Base-by-base conservation (phyloP, 768 basidiomycete genomes). In the Phaeolepiota aurea region DNA sequence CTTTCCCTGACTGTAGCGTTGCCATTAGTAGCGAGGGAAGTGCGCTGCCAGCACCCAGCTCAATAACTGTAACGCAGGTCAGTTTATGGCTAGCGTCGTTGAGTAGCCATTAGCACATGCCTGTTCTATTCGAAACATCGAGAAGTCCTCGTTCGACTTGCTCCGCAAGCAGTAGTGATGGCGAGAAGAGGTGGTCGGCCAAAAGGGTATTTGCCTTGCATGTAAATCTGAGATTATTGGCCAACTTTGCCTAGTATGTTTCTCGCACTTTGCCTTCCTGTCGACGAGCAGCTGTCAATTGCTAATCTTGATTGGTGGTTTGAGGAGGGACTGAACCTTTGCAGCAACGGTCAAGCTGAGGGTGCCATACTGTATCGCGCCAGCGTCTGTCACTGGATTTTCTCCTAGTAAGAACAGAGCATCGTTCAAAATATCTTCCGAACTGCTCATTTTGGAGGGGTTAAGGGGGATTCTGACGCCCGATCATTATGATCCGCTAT, bases 141-240 rank as follows among this genome's bases (percentile, higher is more conserved):
- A 87, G 53, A 3, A 74, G 51, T 0, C 69, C 67, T 41, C 69
- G 55, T 56, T 87, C 81, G 7, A 87, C 76, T 19, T 68, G 61
- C 51, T 86, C 80, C 2, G 79, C 77, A 13, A 87, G 65, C 41
- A 79, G 69, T 5, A 87, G 64, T 5, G 75, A 71, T 12, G 80
- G 82, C 28, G 79, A 85, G 54, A 85, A 86, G 2, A 85, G 63
- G 46, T 82, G 79, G 56, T 86, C 82, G 37, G 82, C 83, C 15
- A 86, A 64, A 7, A 84, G 65, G 11, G 79, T 82, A 45, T 76
- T 82, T 20, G 82, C 78, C 81, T 84, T 55, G 31, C 19, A 45
- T 38, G 22, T 38, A 16, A 30, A 14, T 37, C n/a, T 37, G 45
- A 30, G 28, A 38, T 44, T 36, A n/a, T 34, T 35, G 42, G 22